These are phyloP conservation scores for Babesia caballi DNA, from an alignment of 169 alveolate species.

Conservation along the genomic window DNA sequence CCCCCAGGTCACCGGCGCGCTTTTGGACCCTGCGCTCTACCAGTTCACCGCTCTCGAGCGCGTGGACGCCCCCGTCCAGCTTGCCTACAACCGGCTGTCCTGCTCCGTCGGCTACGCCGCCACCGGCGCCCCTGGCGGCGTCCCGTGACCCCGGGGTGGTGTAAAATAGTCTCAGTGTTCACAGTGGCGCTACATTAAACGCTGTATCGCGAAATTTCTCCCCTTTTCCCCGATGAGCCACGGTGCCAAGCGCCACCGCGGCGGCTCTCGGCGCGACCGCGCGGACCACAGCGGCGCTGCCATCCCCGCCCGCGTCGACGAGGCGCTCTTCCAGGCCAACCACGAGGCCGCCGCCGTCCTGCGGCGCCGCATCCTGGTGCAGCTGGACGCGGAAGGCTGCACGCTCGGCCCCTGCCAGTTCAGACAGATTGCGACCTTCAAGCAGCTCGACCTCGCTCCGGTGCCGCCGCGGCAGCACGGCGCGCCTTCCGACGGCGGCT, in stretches of 20 bases:
- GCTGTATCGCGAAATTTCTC: background rate
- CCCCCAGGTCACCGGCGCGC: conserved; percentile 17
- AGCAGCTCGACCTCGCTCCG: background rate
- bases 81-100: conserved; percentile 50
- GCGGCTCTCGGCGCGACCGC: conserved; percentile 6
- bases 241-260: conserved; percentile 17
- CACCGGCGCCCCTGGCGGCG: background rate
- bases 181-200: no score
- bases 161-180: background rate
- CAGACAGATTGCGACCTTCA: conserved; percentile 11
- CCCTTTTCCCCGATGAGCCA: background rate
- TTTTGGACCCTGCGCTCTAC: conserved; percentile 51
- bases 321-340: conserved; percentile 29
- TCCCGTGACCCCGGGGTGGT: background rate
- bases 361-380: conserved; percentile 3
- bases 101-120: conserved; percentile 55
- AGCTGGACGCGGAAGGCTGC: conserved; percentile 4
- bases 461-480: conserved; percentile 1
- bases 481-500: background rate
- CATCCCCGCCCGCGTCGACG: conserved; percentile 8
- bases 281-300: background rate
- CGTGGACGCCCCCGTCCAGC: conserved; percentile 8
- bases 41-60: conserved; percentile 40
- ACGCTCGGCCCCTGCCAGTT: conserved; percentile 28
- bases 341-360: conserved; percentile 26